Evolutionary conservation across 2,329 filamentous ascomycete species (phyloP).

Genomic region (Ambrosiella cleistominuta): DNA sequence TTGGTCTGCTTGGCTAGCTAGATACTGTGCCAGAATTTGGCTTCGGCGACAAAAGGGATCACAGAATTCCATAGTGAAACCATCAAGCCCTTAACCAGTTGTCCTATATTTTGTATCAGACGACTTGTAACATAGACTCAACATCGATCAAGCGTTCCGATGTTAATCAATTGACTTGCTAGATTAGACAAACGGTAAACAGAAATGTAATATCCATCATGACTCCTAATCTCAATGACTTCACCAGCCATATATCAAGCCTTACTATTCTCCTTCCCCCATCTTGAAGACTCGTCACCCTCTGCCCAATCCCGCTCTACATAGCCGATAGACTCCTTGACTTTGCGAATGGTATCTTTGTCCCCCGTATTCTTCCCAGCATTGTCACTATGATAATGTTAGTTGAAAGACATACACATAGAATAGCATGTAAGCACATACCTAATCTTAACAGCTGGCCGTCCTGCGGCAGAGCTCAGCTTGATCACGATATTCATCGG

Average conservation of each 20-base stretch:
- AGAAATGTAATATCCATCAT: too few relatives aligned
- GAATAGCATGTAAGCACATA: slow-evolving; percentile 15
- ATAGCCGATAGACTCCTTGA: slow-evolving; percentile 77
- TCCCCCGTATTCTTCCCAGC: slow-evolving; percentile 89
- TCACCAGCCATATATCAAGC: slow-evolving; percentile 6
- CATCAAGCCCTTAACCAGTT: too few relatives aligned
- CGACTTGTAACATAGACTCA: too few relatives aligned
- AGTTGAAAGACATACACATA: not conserved
- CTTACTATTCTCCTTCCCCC: slow-evolving; percentile 39
- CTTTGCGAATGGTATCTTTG: slow-evolving; percentile 54
- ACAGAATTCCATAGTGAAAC: too few relatives aligned
- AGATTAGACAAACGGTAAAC: too few relatives aligned
- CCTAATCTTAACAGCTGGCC: slow-evolving; percentile 77
- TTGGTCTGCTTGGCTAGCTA: too few relatives aligned
- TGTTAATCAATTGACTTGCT: too few relatives aligned
- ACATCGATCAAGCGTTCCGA: too few relatives aligned
- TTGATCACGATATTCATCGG: slow-evolving; percentile 98
- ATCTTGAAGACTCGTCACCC: slow-evolving; percentile 69
- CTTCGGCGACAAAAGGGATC: too few relatives aligned
- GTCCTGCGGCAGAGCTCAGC: slow-evolving; percentile 65
- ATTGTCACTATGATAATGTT: slow-evolving; percentile 41
- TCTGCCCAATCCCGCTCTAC: slow-evolving; percentile 67
- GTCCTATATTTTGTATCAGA: too few relatives aligned
- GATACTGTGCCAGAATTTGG: too few relatives aligned
- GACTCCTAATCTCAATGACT: not conserved